Percentiles rank a stretch among this genome's conserved stretches.
phyloP scores from a whole-genome alignment of 2,329 filamentous ascomycete genomes.

The Tolypocladium ovalisporum region DNA sequence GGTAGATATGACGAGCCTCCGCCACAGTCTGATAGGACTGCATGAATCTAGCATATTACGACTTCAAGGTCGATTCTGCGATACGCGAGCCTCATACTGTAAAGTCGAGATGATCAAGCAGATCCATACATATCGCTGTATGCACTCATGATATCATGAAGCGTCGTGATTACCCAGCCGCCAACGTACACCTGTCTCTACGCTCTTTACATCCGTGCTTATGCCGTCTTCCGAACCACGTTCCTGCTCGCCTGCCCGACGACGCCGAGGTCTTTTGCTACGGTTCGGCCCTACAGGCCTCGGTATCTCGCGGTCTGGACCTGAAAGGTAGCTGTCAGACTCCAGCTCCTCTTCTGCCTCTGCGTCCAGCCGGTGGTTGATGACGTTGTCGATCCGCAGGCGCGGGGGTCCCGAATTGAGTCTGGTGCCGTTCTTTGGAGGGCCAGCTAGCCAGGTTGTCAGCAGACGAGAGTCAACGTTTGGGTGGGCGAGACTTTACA shows the following conservation, averaged over 20 bases:
- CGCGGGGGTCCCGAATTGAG: slow-evolving; percentile 25
- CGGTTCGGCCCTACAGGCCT: neutral
- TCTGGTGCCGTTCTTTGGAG: slow-evolving; percentile 23
- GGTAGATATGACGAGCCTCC: slow-evolving; percentile 15
- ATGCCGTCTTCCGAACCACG: slow-evolving; percentile 1
- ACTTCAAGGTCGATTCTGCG: neutral
- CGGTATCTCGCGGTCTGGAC: neutral
- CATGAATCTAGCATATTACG: neutral
- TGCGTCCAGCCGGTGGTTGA: slow-evolving; percentile 18
- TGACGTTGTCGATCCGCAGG: slow-evolving; percentile 26
- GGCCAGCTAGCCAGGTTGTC: slow-evolving; percentile 18
- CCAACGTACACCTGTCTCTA: neutral
- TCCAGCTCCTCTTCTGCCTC: slow-evolving; percentile 5
- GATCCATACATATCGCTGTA: neutral
- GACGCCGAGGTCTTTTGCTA: neutral
- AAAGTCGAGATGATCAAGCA: neutral
- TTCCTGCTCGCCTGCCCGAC: neutral
- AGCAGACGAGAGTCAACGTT: slow-evolving; percentile 4
- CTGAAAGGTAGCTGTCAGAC: neutral
- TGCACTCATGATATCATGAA: neutral
- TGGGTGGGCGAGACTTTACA: slow-evolving; percentile 14
- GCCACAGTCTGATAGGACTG: slow-evolving; percentile 3
- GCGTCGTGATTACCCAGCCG: neutral
- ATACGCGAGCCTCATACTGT: neutral
- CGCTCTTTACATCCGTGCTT: slow-evolving; percentile 1